Evolutionary conservation across 306 rosid species (phyloP).

Genomic region (Coriaria nepalensis): DNA sequence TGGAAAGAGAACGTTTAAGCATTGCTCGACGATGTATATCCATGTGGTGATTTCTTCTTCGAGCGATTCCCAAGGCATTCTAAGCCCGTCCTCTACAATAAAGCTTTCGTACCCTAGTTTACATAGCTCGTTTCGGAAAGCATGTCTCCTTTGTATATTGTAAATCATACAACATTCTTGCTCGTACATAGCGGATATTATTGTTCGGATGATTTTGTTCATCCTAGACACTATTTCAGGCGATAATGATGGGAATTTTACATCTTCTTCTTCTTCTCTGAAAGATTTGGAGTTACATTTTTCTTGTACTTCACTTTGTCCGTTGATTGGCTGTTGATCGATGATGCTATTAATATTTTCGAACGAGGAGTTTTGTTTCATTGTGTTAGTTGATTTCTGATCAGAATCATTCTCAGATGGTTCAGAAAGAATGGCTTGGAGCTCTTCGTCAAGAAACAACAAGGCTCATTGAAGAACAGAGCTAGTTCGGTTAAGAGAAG

Average conservation of each 20-base stretch:
- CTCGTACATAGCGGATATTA: slow-evolving; percentile 49
- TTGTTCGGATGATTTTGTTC: slow-evolving; percentile 32
- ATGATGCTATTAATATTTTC: slow-evolving; percentile 11
- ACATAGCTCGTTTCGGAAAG: slow-evolving; percentile 27
- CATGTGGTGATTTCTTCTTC: slow-evolving; percentile 48
- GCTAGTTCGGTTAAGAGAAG: slow-evolving; percentile 29
- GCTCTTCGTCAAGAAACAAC: slow-evolving; percentile 39
- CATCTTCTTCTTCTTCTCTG: too few species aligned
- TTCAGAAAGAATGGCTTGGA: slow-evolving; percentile 27
- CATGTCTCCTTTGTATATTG: slow-evolving; percentile 25
- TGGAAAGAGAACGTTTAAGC: slow-evolving; percentile 34
- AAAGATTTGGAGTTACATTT: slow-evolving; percentile 5
- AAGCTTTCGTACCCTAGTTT: slow-evolving; percentile 25
- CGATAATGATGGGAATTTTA: slow-evolving; percentile 27
- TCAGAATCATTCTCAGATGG: slow-evolving; percentile 8
- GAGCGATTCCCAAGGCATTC: slow-evolving; percentile 52
- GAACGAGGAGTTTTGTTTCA: slow-evolving; percentile 21
- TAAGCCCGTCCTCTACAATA: slow-evolving; percentile 47
- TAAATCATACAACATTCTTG: slow-evolving; percentile 47
- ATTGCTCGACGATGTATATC: slow-evolving; percentile 43
- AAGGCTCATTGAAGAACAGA: slow-evolving; percentile 34
- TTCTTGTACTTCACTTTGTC: not conserved
- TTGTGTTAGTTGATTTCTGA: slow-evolving; percentile 6
- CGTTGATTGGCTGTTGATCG: slow-evolving; percentile 4
- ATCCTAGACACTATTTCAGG: slow-evolving; percentile 20